Conservation (phyloP, 352 stramenopile species). For the Blastocystis sp. region DNA sequence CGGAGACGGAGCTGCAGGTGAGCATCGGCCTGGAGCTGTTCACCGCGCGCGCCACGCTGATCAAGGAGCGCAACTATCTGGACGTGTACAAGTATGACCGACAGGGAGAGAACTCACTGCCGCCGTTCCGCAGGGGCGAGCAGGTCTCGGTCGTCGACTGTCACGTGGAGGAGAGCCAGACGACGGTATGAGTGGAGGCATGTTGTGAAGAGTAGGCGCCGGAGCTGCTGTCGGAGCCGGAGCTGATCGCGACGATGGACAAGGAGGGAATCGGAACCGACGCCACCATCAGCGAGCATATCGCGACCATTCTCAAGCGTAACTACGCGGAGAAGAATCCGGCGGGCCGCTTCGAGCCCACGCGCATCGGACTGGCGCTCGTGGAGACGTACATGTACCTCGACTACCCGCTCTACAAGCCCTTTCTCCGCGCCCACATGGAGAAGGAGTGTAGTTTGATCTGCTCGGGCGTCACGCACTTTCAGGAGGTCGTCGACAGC, state of each 20-base stretch:
- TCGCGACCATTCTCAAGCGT: conserved; percentile 92
- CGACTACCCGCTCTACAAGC: conserved; percentile 87
- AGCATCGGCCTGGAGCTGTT: conserved; percentile 72
- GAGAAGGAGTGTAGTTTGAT: conserved; percentile 80
- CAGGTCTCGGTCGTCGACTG: conserved; percentile 40
- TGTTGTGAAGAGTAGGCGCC: conserved; percentile 68
- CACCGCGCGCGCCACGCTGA: conserved; percentile 73
- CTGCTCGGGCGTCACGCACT: conserved; percentile 68
- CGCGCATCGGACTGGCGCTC: conserved; percentile 71
- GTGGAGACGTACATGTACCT: conserved; percentile 80
- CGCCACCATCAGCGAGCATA: conserved; percentile 88
- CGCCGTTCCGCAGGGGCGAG: conserved; percentile 54
- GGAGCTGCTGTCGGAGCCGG: conserved; percentile 75
- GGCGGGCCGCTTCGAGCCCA: conserved; percentile 82
- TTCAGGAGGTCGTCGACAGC: conserved; percentile 67
- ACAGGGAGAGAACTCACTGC: conserved; percentile 73
- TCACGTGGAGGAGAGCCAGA: conserved; percentile 15
- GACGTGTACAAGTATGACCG: conserved; percentile 86
- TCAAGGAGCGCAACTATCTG: conserved; percentile 81
- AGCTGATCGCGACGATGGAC: conserved; percentile 85
- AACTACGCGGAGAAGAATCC: conserved; percentile 87
- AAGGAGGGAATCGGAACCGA: conserved; percentile 84
- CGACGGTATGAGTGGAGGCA: background rate
- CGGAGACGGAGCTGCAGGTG: conserved; percentile 53
- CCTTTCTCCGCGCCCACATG: conserved; percentile 80